Conservation (phyloP, 2,329 filamentous ascomycete species). For the Penicillium sp. region DNA sequence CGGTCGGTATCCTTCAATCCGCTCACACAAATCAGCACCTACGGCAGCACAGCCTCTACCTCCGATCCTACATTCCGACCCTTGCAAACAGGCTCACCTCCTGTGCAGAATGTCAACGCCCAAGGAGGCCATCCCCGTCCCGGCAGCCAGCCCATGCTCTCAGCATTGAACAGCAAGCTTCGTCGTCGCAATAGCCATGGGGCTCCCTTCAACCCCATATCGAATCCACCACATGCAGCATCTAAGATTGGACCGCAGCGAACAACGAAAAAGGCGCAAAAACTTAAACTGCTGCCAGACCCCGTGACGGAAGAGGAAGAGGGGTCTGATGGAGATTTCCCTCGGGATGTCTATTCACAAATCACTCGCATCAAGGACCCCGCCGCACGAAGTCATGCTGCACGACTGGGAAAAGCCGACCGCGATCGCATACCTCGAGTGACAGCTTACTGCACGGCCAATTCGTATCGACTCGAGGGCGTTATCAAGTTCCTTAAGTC, state of each 20-base stretch:
- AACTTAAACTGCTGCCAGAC: slow-evolving; percentile 93
- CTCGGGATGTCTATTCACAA: slow-evolving; percentile 93
- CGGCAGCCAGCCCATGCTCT: slow-evolving; percentile 62
- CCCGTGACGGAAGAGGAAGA: slow-evolving; percentile 82
- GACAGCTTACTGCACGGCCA: slow-evolving; percentile 94
- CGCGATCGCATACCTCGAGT: slow-evolving; percentile 82
- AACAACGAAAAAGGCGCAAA: slow-evolving; percentile 93
- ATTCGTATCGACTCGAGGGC: slow-evolving; percentile 84
- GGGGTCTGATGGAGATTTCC: slow-evolving; percentile 79
- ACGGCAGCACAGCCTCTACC: slow-evolving; percentile 40
- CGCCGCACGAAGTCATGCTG: slow-evolving; percentile 86
- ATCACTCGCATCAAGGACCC: slow-evolving; percentile 98
- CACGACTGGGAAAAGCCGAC: slow-evolving; percentile 88
- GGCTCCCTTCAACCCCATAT: slow-evolving; percentile 49
- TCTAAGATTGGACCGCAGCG: slow-evolving; percentile 89
- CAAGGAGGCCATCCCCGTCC: slow-evolving; percentile 28
- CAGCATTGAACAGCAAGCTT: slow-evolving; percentile 82
- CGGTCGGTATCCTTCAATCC: slow-evolving; percentile 52
- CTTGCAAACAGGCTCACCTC: slow-evolving; percentile 41
- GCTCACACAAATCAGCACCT: slow-evolving; percentile 46
- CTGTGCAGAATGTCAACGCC: slow-evolving; percentile 33
- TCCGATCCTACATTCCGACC: slow-evolving; percentile 45
- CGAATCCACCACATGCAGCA: slow-evolving; percentile 42
- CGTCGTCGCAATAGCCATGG: slow-evolving; percentile 83
- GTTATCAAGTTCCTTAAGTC: slow-evolving; percentile 91